Evolutionary conservation across 495 filamentous ascomycete genomes (phyloP).

Genomic region (Xylaria castorea): DNA sequence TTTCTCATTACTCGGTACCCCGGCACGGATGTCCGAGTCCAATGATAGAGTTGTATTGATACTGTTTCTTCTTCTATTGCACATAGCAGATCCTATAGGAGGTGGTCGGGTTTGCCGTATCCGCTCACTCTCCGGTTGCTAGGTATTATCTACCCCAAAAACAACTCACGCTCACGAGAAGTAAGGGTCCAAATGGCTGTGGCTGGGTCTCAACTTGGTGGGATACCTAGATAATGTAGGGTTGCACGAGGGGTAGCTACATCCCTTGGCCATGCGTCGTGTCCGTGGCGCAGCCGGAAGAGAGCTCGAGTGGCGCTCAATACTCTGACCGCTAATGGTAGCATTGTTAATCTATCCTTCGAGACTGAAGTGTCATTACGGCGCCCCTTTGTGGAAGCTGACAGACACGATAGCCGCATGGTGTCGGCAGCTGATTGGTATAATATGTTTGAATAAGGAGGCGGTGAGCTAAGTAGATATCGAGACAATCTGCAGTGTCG

Average conservation of each 20-base stretch:
- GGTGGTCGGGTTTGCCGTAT: background rate
- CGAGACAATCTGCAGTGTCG: background rate
- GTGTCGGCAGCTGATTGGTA: background rate
- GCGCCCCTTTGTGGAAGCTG: background rate
- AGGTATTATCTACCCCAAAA: background rate
- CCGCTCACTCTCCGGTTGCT: background rate
- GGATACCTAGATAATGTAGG: background rate
- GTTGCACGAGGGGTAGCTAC: constrained; percentile 3
- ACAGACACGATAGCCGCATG: background rate
- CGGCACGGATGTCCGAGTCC: background rate
- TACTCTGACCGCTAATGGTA: background rate
- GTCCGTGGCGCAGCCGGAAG: background rate
- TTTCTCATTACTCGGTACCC: background rate
- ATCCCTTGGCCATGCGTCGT: constrained; percentile 7
- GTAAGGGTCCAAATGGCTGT: background rate
- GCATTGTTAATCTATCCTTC: background rate
- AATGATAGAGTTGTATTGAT: background rate
- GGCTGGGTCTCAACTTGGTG: background rate
- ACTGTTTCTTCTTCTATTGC: background rate
- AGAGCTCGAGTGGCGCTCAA: background rate
- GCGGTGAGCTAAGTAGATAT: background rate
- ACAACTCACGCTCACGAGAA: background rate
- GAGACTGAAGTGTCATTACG: background rate
- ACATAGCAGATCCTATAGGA: background rate
- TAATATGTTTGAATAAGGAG: background rate